phyloP scores from a whole-genome alignment of 2,329 filamentous ascomycete species.

The Aspergillus fijiensis region DNA sequence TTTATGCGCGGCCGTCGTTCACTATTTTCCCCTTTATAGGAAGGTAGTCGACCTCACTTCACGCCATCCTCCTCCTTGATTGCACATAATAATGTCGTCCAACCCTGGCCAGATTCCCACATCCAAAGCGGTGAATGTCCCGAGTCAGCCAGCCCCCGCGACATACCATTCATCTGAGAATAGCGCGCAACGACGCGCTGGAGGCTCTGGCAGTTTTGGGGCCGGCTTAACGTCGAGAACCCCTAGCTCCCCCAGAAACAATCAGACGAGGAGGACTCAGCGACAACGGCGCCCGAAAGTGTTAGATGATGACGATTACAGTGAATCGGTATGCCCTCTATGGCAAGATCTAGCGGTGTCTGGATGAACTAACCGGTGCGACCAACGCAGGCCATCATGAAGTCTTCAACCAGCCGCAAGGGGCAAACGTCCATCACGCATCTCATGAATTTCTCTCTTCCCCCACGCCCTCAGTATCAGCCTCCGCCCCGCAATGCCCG shows the following conservation, averaged over 20 bases:
- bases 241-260: conserved; percentile 58
- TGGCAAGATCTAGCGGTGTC: neutral
- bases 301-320: conserved; percentile 83
- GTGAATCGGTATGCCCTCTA: conserved; percentile 64
- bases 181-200: conserved; percentile 41
- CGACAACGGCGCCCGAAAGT: conserved; percentile 71
- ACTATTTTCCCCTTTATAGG: neutral
- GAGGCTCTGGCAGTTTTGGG: conserved; percentile 43
- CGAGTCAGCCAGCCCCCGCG: conserved; percentile 34
- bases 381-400: conserved; percentile 57
- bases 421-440: conserved; percentile 98
- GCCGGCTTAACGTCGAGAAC: conserved; percentile 40
- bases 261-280: conserved; percentile 73
- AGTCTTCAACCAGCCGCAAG: conserved; percentile 67
- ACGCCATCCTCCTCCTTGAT: neutral
- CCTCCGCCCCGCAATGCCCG: conserved; percentile 62
- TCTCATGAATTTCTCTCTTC: conserved; percentile 84
- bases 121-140: conserved; percentile 42
- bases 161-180: conserved; percentile 38
- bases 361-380: conserved; percentile 17
- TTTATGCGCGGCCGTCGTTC: conserved; percentile 16
- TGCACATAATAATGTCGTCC: conserved; percentile 41
- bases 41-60: conserved; percentile 1
- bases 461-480: conserved; percentile 65
- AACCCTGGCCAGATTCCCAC: conserved; percentile 37